A percentile compares a stretch with the other conserved stretches of the same genome.
Evolutionary conservation across 306 rosid genomes (phyloP).

Genomic region (Acacia melanoxylon): DNA sequence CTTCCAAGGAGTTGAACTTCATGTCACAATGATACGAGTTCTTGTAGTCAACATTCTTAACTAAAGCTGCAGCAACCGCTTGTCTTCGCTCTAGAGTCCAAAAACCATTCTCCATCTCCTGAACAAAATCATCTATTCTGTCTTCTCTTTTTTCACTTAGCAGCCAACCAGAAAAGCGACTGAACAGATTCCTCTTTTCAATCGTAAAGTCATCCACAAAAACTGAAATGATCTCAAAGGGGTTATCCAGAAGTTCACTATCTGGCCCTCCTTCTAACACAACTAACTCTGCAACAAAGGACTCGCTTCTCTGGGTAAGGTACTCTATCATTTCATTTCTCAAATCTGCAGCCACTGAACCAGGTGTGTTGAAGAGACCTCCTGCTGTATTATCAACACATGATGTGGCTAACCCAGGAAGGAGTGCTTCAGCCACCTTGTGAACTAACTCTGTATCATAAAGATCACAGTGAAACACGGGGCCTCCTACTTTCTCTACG

Average conservation of each 20-base stretch:
- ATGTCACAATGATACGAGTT: constrained; percentile 55
- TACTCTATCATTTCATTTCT: constrained; percentile 83
- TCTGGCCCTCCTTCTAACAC: constrained; percentile 60
- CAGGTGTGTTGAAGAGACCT: constrained; percentile 63
- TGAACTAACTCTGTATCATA: constrained; percentile 65
- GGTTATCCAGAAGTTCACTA: constrained; percentile 55
- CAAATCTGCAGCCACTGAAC: constrained; percentile 63
- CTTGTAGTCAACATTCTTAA: constrained; percentile 77
- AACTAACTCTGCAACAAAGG: constrained; percentile 67
- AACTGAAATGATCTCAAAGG: constrained; percentile 69
- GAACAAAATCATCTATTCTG: constrained; percentile 79
- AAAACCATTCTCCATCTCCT: constrained; percentile 78
- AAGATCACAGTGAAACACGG: constrained; percentile 55
- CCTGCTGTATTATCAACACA: constrained; percentile 84
- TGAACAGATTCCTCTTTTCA: constrained; percentile 66
- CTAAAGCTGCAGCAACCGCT: constrained; percentile 43
- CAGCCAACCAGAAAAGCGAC: constrained; percentile 75
- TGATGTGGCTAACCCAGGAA: constrained; percentile 77
- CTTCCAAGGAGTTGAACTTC: constrained; percentile 49
- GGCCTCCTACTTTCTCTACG: constrained; percentile 51
- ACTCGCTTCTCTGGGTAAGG: constrained; percentile 65
- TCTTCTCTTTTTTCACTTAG: constrained; percentile 86
- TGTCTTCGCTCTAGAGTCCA: constrained; percentile 74
- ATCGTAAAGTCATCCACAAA: constrained; percentile 74
- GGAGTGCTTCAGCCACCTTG: constrained; percentile 71